Evolutionary conservation across 768 basidiomycete genomes (phyloP), one percentile per base, ranked within the genome.

Genomic region (Tylopilus rubrobrunneus): DNA sequence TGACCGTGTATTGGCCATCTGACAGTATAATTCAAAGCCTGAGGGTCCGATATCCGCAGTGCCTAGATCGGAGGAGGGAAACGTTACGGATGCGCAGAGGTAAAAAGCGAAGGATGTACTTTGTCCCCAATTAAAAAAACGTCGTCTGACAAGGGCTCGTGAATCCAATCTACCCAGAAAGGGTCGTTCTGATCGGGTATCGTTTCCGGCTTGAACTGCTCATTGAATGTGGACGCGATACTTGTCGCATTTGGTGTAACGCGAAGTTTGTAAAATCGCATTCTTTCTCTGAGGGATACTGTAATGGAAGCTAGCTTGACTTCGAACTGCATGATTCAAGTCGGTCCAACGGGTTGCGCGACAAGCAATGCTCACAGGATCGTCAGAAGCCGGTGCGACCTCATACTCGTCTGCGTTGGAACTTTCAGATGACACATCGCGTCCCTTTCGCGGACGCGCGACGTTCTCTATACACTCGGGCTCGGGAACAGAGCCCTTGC

Each of bases 171-270:
- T 10, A 92, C 78, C 42, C 82, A 76, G 66, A 83, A 89, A 11
- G 87, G 84, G 65, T 96, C 95, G 61, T 92, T 92, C 46, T 82
- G 78, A 57, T 92, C 91, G 7, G 84, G 78, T 36, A 98, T 91
- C n/a, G 81, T 81, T 64, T 95, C 91, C 3, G 92, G 87, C 64
- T 83, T 82, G 67, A 92, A 90, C 55, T 86, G 85, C 54, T 83
- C 83, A 64, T 96, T 97, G 69, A 87, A 92, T 11, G 80, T 83
- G 6, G 85, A 81, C 1, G 87, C 89, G 42, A 89, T 85, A 46
- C 74, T 76, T 7, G 81, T 80, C 40, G 83, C 87, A 67, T 84
- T 87, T 21, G 76, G 86, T 23, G 83, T 92, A 51, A 85, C 86
- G 49, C 79, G 80, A 52, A 91, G 75, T 68, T 91, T 91, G 71